Evolutionary conservation across 2,329 filamentous ascomycete genomes (phyloP), one percentile per base, ranked within the genome.

Genomic region (Phaeosphaeria sp.): DNA sequence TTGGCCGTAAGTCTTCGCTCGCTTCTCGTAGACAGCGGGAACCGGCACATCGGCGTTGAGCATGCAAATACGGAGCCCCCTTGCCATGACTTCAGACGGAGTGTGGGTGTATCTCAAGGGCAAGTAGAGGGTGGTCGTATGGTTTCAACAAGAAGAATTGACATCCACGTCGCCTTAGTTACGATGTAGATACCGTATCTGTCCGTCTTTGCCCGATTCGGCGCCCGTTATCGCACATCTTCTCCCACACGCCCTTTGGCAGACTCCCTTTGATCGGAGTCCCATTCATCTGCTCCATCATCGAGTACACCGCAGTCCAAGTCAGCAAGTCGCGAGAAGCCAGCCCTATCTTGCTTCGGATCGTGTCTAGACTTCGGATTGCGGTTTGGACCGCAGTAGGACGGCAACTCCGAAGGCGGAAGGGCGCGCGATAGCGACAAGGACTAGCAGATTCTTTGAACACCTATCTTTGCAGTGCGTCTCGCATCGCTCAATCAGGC

Each of bases 31-130:
- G 25, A 75, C 69, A 22, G 53, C 52, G 2, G 71, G 64, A 20
- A 74, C 71, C 5, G 71, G 72, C 8, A 60, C 56, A 51, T 76
- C 73, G 24, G 73, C 61, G 48, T 76, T 75, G 49, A 76, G 66
- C 59, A 73, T 69, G 40, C 64, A 65, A 44, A 67, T 55, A 21
- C 60, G 62, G n/a, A 67, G 27, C 24, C 27, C 54, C 44, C 51
- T 51, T 25, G 43, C 20, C 54, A 56, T 56, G 50, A 13, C 15
- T 7, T 36, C 30, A 36, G 11, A 36, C 6, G 6, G 15, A 13
- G 3, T 36, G 5, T 36, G 30, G 3, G 30, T 3, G 30, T 36
- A 36, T n/a, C n/a, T n/a, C n/a, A n/a, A n/a, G n/a, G n/a, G n/a
- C n/a, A n/a, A n/a, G n/a, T n/a, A n/a, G n/a, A n/a, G n/a, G n/a